Evolutionary conservation across 2,329 filamentous ascomycete species (phyloP), one percentile per base, ranked within the genome.

Genomic region (Byssoonygena ceratinophila): DNA sequence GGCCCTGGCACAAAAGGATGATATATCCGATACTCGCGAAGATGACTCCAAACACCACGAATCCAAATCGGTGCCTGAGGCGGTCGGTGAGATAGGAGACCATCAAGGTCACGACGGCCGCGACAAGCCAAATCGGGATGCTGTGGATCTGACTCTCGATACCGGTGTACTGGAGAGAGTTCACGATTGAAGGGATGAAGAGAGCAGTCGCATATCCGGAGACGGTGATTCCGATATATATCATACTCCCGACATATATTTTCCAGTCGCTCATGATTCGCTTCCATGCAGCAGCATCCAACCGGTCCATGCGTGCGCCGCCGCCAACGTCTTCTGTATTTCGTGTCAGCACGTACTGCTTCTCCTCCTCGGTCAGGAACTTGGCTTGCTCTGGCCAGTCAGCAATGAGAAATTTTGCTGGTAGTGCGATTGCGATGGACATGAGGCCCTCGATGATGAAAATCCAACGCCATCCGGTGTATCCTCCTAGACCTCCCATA

Each of bases 21-120:
- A 78, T 75, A 56, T 84, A 84, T 3, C 82, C 82, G 23, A 84
- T 74, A 1, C 75, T 75, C 0, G 75, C 80, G n/a, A 84, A 68
- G 0, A 71, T 59, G 0, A 80, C 70, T 0, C 77, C 79, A 0
- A 71, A 76, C 11, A 80, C 76, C 60, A 87, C 80, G 63, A 85
- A 86, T 0, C 81, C 71, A 0, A 81, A 81, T 9, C 83, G 76
- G 11, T 74, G 72, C 0, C 73, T 71, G 0, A 75, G 69, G 12
- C 72, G 74, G 57, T 87, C 83, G 0, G 82, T 82, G 0, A 80
- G 66, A 12, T 81, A 66, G 0, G 83, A 83, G 2, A 81, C 71
- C 0, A 66, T 60, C 2, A 85, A 61, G 0, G 82, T 85, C 0
- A 81, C 72, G 5, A 78, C 50, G 51, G 82, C 83, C 0, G 79